phyloP scores from a whole-genome alignment of 2,329 filamentous ascomycete genomes.

The Chaetomium strumarium region DNA sequence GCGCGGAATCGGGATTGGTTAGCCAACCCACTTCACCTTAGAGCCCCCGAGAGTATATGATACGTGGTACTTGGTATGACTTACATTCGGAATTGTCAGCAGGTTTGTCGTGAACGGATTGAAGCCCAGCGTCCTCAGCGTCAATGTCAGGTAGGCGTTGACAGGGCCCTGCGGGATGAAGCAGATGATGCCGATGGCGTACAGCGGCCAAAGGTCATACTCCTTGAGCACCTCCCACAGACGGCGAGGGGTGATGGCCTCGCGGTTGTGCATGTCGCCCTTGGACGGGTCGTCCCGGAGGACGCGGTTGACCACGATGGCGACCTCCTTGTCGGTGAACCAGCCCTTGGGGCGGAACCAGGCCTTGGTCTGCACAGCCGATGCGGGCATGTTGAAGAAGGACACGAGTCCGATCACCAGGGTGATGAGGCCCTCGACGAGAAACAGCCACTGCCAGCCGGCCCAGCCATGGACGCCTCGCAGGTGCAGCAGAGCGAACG shows the following conservation, averaged over 20 bases:
- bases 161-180: slow-evolving; percentile 45
- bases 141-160: slow-evolving; percentile 46
- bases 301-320: slow-evolving; percentile 53
- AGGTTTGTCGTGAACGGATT: slow-evolving; percentile 51
- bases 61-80: neutral
- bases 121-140: slow-evolving; percentile 45
- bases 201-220: slow-evolving; percentile 53
- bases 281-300: slow-evolving; percentile 53
- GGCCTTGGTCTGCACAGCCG: slow-evolving; percentile 42
- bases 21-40: neutral
- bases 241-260: slow-evolving; percentile 42
- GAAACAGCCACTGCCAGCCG: slow-evolving; percentile 45
- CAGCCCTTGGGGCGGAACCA: slow-evolving; percentile 47
- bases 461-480: slow-evolving; percentile 33
- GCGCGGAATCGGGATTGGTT: too few species aligned
- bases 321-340: slow-evolving; percentile 52
- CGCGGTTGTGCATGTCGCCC: slow-evolving; percentile 53
- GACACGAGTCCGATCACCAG: slow-evolving; percentile 43
- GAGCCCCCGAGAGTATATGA: neutral
- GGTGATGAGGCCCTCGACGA: slow-evolving; percentile 52
- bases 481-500: slow-evolving; percentile 34
- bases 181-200: slow-evolving; percentile 42
- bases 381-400: slow-evolving; percentile 49
- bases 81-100: slow-evolving; percentile 47
- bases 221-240: slow-evolving; percentile 48